Percentiles rank a stretch among this genome's conserved stretches.
phyloP scores from a whole-genome alignment of 2,329 filamentous ascomycete species.

The Calonectria hawksworthii region DNA sequence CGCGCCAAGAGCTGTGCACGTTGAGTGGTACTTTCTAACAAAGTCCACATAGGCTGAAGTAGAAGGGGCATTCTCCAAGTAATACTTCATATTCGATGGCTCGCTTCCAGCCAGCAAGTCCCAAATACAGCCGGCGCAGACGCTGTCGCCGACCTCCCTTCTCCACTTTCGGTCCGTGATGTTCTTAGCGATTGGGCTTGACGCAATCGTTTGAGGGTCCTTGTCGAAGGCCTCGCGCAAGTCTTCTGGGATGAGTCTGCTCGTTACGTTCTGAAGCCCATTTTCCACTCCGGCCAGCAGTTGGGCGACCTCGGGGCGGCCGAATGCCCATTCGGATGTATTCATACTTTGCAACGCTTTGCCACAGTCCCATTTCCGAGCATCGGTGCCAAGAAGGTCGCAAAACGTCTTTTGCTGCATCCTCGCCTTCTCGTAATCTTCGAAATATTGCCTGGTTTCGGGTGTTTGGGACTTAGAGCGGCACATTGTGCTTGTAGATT shows the following conservation, averaged over 20 bases:
- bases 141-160: not conserved
- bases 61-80: not conserved
- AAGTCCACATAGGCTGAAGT: slow-evolving; percentile 1
- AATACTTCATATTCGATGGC: not conserved
- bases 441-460: not conserved
- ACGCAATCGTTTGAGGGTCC: not conserved
- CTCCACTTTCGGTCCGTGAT: not conserved
- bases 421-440: not conserved
- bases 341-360: not conserved
- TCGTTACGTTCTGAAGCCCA: not conserved
- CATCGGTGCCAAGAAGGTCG: not conserved
- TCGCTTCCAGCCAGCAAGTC: not conserved
- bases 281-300: not conserved
- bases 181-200: not conserved
- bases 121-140: slow-evolving; percentile 21
- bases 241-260: not conserved
- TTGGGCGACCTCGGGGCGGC: not conserved
- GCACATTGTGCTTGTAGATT: not conserved
- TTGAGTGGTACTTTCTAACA: slow-evolving; percentile 7
- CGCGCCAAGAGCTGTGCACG: slow-evolving; percentile 14
- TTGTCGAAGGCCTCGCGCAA: not conserved
- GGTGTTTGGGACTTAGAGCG: not conserved
- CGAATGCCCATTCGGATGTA: slow-evolving; percentile 4
- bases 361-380: not conserved
- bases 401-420: not conserved